Evolutionary conservation across 2,329 filamentous ascomycete species (phyloP).

Genomic region (Fusarium hainanense): DNA sequence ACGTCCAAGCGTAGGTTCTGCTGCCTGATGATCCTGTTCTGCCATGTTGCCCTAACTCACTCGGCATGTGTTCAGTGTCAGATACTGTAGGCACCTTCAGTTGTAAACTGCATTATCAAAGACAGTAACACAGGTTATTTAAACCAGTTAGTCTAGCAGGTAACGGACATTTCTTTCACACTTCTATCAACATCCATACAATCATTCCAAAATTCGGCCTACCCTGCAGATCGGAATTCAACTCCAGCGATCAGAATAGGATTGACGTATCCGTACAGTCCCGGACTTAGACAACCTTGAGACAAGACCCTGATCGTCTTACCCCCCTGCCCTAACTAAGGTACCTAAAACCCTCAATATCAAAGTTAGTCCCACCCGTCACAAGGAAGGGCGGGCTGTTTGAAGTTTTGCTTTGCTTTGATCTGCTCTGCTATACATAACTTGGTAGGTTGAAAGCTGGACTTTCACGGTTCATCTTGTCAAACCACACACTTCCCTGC

Average conservation of each 20-base stretch:
- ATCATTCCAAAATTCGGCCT: not conserved
- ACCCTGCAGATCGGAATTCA: conserved; percentile 23
- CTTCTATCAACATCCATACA: not conserved
- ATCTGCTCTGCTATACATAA: conserved; percentile 5
- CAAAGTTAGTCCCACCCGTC: conserved; percentile 17
- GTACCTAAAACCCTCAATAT: conserved; percentile 29
- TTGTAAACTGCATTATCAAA: not conserved
- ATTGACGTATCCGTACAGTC: conserved; percentile 4
- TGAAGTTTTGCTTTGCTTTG: not conserved
- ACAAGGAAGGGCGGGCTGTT: not conserved
- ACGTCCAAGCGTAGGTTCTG: conserved; percentile 14
- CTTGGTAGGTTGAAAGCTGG: not conserved
- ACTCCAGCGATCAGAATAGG: conserved; percentile 29
- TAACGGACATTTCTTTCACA: not conserved
- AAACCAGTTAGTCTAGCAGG: not conserved
- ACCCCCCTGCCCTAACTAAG: conserved; percentile 9
- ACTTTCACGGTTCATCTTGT: not conserved
- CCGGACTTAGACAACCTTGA: not conserved
- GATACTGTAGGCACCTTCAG: not conserved
- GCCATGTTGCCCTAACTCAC: not conserved
- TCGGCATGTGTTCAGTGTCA: not conserved
- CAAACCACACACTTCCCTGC: not conserved
- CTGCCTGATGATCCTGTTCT: not conserved
- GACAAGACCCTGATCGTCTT: conserved; percentile 19
- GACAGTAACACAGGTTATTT: not conserved